Evolutionary conservation across 2,329 filamentous ascomycete genomes (phyloP).

Genomic region (Leptographium wingfieldii): DNA sequence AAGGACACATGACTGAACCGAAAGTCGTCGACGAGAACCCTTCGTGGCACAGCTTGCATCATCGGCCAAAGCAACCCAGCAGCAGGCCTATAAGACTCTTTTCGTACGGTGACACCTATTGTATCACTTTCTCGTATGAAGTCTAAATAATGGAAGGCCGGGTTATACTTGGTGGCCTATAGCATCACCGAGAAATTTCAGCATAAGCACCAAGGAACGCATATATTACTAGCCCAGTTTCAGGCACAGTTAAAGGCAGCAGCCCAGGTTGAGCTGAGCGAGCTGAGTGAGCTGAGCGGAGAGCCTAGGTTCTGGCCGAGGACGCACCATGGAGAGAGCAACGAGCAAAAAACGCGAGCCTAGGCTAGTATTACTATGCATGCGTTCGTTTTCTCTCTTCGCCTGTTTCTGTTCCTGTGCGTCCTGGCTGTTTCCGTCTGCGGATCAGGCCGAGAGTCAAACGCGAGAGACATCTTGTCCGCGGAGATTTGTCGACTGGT

Average conservation of each 20-base stretch:
- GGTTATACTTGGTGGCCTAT: not conserved
- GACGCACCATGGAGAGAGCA: too few species aligned
- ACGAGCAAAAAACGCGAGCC: too few species aligned
- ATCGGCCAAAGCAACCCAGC: not conserved
- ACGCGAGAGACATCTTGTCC: not conserved
- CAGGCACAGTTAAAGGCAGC: too few species aligned
- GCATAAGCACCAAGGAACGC: not conserved
- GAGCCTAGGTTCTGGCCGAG: too few species aligned
- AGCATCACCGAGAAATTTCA: not conserved
- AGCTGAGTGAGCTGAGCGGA: too few species aligned
- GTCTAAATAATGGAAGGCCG: not conserved
- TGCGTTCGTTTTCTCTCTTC: not conserved
- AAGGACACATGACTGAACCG: too few species aligned
- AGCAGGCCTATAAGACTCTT: not conserved
- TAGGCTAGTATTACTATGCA: too few species aligned
- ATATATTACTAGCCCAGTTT: not conserved
- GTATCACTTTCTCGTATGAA: not conserved
- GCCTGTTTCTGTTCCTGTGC: not conserved
- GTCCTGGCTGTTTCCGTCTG: not conserved
- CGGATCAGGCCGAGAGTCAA: not conserved
- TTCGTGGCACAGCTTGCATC: too few species aligned
- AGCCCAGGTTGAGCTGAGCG: too few species aligned
- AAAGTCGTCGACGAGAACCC: too few species aligned
- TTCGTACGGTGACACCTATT: not conserved
- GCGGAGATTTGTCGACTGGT: too few species aligned